Base-by-base conservation (phyloP, 371 early-diverging fungal genomes). In the Syncephalastrum sp. region DNA sequence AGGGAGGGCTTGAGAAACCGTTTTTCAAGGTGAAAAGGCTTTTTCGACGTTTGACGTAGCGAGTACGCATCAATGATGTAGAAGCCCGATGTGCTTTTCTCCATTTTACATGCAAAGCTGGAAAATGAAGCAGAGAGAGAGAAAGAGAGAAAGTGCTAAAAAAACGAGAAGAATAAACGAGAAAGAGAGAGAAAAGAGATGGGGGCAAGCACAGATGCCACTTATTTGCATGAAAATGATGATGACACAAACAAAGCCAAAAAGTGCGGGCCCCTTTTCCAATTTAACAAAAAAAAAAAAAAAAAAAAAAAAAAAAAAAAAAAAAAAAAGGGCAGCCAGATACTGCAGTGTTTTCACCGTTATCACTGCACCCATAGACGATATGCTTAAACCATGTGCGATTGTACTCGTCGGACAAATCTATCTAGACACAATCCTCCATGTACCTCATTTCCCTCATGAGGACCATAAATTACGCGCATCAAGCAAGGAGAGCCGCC, bases 401-500 rank as follows among this genome's bases (percentile, higher is more conserved):
- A 2, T 33, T 33, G 38, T 33, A 10, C 38, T 81, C 0, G 72
- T 83, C 3, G 83, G 83, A 1, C 79, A 79, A 16, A 61, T 81
- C 1, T 83, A 83, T 45, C 57, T 70, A 3, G 83, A 83, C 46
- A 78, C 73, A 1, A 79, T 83, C 54, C 68, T 83, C 49, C 67
- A 78, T 49, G 76, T 83, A 16, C 51, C 59, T 17, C 50, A 60
- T 12, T 86, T 77, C 57, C 89, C 87, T 1, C 52, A 60, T 19
- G 86, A 89, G 60, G 89, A 87, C 59, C 59, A 72, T 3, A 89
- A 89, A 56, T 57, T 70, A 1, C 65, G 86, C 24, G 86, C 86
- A 45, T 61, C 60, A 8, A 2, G 54, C 15, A 76, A 81, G 59
- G 83, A 84, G 50, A 71, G 75, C 41, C 74, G 89, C 8, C 75